Percentiles rank a stretch among this genome's conserved stretches.
phyloP scores from a whole-genome alignment of 176 grass and related monocot genomes.

The Tillandsia fasciculata region DNA sequence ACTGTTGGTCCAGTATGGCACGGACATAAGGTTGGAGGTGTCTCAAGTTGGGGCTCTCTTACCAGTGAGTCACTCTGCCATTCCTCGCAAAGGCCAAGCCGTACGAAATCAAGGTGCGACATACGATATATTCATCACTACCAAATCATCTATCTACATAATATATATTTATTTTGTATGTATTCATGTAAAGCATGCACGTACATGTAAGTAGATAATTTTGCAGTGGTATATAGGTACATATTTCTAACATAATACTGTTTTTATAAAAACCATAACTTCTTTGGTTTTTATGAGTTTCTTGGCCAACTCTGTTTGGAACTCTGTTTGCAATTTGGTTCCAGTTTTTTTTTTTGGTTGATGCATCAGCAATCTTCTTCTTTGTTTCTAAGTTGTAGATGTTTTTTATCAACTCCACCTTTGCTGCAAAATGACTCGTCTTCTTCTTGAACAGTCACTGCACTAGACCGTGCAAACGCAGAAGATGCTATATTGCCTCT shows the following conservation, averaged over 20 bases:
- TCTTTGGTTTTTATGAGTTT: too few relatives aligned
- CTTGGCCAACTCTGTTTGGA: too few relatives aligned
- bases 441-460: slow-evolving; percentile 48
- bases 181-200: too few relatives aligned
- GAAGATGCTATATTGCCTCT: slow-evolving; percentile 86
- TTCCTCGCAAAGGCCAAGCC: slow-evolving; percentile 41
- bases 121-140: background rate
- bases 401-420: slow-evolving; percentile 1
- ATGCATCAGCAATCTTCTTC: background rate
- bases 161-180: too few relatives aligned
- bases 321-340: too few relatives aligned
- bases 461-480: slow-evolving; percentile 78
- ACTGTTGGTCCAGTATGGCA: slow-evolving; percentile 55
- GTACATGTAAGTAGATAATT: too few relatives aligned
- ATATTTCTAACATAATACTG: too few relatives aligned
- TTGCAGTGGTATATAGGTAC: too few relatives aligned
- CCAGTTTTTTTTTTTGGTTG: too few relatives aligned
- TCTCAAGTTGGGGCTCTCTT: slow-evolving; percentile 72
- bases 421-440: slow-evolving; percentile 26
- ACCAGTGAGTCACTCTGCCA: slow-evolving; percentile 27
- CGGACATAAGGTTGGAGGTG: slow-evolving; percentile 53
- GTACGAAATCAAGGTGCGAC: slow-evolving; percentile 47
- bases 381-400: slow-evolving; percentile 6
- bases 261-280: too few relatives aligned
- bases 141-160: too few relatives aligned